Percentiles rank a stretch among this genome's conserved stretches.
Conservation (phyloP, 805 yeast species). For the Pichia californica region DNA sequence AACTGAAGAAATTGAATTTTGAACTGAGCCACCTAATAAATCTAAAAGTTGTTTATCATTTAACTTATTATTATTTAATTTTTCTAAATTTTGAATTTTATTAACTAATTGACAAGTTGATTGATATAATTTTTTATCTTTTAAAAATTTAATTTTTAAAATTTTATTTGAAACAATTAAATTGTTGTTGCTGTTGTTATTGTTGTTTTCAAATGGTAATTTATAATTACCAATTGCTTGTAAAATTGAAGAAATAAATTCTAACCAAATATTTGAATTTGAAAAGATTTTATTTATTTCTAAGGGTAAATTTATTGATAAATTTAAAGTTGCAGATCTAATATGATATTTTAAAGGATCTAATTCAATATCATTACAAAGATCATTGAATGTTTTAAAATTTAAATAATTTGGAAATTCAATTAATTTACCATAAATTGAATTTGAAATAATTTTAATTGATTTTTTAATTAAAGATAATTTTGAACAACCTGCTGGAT, state of each 20-base stretch:
- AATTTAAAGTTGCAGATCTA: slow-evolving; percentile 23
- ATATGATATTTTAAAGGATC: slow-evolving; percentile 46
- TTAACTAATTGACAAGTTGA: slow-evolving; percentile 5
- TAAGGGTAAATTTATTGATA: slow-evolving; percentile 17
- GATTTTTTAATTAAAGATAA: slow-evolving; percentile 37
- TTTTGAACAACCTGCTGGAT: slow-evolving; percentile 49
- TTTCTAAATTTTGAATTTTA: slow-evolving; percentile 7
- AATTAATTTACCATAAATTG: slow-evolving; percentile 32
- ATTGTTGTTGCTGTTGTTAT: too few relatives aligned
- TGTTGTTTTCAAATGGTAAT: slow-evolving; percentile 10
- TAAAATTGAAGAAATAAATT: slow-evolving; percentile 16
- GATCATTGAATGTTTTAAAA: slow-evolving; percentile 30
- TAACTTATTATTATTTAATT: background rate
- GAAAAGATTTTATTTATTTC: slow-evolving; percentile 13
- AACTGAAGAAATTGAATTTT: slow-evolving; percentile 4
- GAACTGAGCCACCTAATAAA: slow-evolving; percentile 14
- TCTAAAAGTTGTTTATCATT: slow-evolving; percentile 8
- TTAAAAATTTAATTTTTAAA: slow-evolving; percentile 14
- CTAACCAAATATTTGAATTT: slow-evolving; percentile 12
- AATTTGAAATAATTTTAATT: slow-evolving; percentile 31
- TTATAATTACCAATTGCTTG: slow-evolving; percentile 20
- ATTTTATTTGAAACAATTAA: slow-evolving; percentile 19
- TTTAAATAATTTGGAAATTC: slow-evolving; percentile 29
- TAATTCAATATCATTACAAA: slow-evolving; percentile 40
- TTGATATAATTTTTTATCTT: slow-evolving; percentile 9